These are phyloP conservation scores for Paradendryphiella salina DNA, from an alignment of 2,329 filamentous ascomycete species.

Conservation along the genomic window DNA sequence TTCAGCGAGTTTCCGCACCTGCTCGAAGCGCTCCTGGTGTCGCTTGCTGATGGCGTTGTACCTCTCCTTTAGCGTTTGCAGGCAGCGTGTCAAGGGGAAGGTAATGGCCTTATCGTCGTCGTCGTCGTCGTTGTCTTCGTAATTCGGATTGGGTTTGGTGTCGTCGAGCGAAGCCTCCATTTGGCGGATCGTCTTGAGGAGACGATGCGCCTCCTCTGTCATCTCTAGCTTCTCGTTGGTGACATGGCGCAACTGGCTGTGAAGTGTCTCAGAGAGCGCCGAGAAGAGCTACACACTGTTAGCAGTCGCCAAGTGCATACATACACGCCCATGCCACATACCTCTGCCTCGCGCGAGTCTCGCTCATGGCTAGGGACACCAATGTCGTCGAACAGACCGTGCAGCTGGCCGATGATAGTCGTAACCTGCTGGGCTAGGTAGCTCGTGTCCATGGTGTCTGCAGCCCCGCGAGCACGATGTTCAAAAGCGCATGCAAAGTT, in stretches of 20 bases:
- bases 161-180: slow-evolving; percentile 92
- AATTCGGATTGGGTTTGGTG: slow-evolving; percentile 65
- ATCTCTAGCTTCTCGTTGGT: slow-evolving; percentile 86
- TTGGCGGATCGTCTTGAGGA: slow-evolving; percentile 84
- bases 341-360: slow-evolving; percentile 86
- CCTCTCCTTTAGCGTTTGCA: slow-evolving; percentile 82
- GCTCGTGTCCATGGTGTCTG: slow-evolving; percentile 75
- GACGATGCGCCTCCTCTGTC: slow-evolving; percentile 83
- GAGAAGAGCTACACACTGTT: slow-evolving; percentile 71
- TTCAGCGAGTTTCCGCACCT: slow-evolving; percentile 93
- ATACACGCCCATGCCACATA: slow-evolving; percentile 48
- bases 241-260: slow-evolving; percentile 84
- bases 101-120: slow-evolving; percentile 67
- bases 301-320: slow-evolving; percentile 1
- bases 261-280: slow-evolving; percentile 86
- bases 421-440: slow-evolving; percentile 95
- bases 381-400: slow-evolving; percentile 96
- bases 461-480: slow-evolving; percentile 39
- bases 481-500: slow-evolving; percentile 43
- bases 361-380: slow-evolving; percentile 93
- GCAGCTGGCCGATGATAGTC: slow-evolving; percentile 87
- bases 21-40: slow-evolving; percentile 89
- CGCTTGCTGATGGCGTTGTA: slow-evolving; percentile 76
- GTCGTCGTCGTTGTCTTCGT: slow-evolving; percentile 69
- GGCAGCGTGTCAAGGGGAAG: slow-evolving; percentile 78